Conservation (phyloP, 495 filamentous ascomycete species). For the Annulohypoxylon moriforme region DNA sequence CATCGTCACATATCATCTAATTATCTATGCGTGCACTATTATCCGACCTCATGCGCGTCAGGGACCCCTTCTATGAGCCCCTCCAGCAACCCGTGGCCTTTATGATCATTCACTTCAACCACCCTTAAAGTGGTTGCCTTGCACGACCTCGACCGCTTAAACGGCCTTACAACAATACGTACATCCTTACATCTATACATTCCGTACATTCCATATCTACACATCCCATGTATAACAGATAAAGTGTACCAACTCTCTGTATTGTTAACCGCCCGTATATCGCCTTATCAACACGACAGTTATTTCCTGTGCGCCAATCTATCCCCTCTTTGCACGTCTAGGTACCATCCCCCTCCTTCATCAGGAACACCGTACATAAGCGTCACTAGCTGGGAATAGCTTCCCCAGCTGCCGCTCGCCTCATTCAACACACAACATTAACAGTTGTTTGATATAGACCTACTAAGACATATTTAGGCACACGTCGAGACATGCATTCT, state of each 20-base stretch:
- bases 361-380: slow-evolving; percentile 32
- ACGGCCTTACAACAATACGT: slow-evolving; percentile 9
- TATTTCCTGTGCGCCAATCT: slow-evolving; percentile 21
- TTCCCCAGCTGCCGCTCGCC: slow-evolving; percentile 35
- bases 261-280: slow-evolving; percentile 31
- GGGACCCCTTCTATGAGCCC: slow-evolving; percentile 8
- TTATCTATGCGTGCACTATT: slow-evolving; percentile 9
- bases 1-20: slow-evolving; percentile 9
- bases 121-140: slow-evolving; percentile 23
- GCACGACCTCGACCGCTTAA: slow-evolving; percentile 31
- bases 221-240: not conserved
- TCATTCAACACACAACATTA: slow-evolving; percentile 22
- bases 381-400: slow-evolving; percentile 37
- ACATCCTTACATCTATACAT: not conserved
- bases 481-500: slow-evolving; percentile 22
- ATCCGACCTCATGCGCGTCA: slow-evolving; percentile 17
- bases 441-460: slow-evolving; percentile 32
- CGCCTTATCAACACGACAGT: slow-evolving; percentile 19
- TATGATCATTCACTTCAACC: slow-evolving; percentile 23
- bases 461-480: slow-evolving; percentile 15
- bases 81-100: not conserved
- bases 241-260: slow-evolving; percentile 8
- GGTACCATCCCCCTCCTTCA: slow-evolving; percentile 18
- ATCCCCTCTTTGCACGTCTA: slow-evolving; percentile 16
- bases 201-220: not conserved